Evolutionary conservation across 2,329 filamentous ascomycete genomes (phyloP).

Genomic region (Pseudogymnoascus sp.): DNA sequence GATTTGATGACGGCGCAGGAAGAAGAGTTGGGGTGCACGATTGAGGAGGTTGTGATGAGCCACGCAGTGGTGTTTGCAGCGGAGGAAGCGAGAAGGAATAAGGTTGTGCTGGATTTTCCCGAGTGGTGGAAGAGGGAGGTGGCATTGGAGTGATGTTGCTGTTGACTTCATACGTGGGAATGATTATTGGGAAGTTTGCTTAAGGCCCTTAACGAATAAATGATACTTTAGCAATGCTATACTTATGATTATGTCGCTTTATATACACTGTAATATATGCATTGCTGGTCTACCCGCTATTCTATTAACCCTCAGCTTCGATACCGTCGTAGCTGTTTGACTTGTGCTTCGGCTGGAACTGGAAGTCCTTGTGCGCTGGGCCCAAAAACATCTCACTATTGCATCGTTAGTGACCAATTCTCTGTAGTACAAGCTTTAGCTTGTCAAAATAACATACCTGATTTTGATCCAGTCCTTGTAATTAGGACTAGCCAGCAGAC

Average conservation of each 20-base stretch:
- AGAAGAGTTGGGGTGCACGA: slow-evolving; percentile 67
- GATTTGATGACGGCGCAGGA: slow-evolving; percentile 63
- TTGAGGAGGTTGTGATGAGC: slow-evolving; percentile 81
- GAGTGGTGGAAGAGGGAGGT: slow-evolving; percentile 62
- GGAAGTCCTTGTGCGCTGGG: slow-evolving; percentile 80
- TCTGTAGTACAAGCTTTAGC: neutral
- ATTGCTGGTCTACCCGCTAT: neutral
- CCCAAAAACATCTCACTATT: slow-evolving; percentile 93
- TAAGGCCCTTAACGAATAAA: no score
- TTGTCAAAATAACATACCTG: slow-evolving; percentile 53
- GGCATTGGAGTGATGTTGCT: neutral
- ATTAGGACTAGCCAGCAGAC: slow-evolving; percentile 80
- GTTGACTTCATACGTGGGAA: neutral
- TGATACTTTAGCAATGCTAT: neutral
- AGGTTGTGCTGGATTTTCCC: slow-evolving; percentile 65
- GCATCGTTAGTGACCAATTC: slow-evolving; percentile 13
- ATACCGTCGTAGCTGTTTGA: slow-evolving; percentile 75
- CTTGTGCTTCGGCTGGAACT: slow-evolving; percentile 96
- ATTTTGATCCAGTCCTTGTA: slow-evolving; percentile 99
- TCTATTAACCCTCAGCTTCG: slow-evolving; percentile 58
- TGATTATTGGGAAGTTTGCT: neutral
- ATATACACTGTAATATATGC: neutral
- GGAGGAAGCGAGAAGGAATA: slow-evolving; percentile 69
- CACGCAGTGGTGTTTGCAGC: slow-evolving; percentile 93
- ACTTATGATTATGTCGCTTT: neutral